phyloP scores from a whole-genome alignment of 805 yeast species.

The Kodamaea sagamina region DNA sequence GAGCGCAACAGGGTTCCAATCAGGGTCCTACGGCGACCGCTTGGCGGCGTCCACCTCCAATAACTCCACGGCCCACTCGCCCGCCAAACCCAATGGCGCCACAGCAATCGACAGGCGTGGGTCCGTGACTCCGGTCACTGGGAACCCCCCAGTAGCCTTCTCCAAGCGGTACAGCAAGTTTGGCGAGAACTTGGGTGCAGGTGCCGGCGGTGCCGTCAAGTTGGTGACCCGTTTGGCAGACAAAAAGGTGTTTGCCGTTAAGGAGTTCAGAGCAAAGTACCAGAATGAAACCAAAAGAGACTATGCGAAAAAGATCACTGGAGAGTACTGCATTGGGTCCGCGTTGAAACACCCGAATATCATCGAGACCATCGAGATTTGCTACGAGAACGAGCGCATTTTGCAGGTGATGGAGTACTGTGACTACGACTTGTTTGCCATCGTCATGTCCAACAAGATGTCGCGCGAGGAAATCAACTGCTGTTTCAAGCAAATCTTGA shows the following conservation, averaged over 20 bases:
- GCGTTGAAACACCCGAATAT: constrained; percentile 88
- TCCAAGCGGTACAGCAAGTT: constrained; percentile 77
- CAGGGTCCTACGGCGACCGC: constrained; percentile 23
- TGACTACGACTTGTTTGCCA: constrained; percentile 89
- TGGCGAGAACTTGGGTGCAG: constrained; percentile 88
- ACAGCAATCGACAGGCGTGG: constrained; percentile 34
- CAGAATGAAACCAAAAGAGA: constrained; percentile 76
- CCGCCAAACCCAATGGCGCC: constrained; percentile 1
- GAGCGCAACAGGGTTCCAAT: constrained; percentile 16
- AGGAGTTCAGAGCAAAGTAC: constrained; percentile 81
- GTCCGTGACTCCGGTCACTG: constrained; percentile 34
- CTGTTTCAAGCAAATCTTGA: constrained; percentile 83
- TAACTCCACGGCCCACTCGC: constrained; percentile 28
- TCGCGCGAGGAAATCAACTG: constrained; percentile 75
- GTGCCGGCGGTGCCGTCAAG: constrained; percentile 91
- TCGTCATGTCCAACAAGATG: constrained; percentile 93
- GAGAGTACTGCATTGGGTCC: constrained; percentile 92
- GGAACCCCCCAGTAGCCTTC: constrained; percentile 49
- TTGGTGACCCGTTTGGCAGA: constrained; percentile 69
- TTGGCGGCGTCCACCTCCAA: constrained; percentile 35
- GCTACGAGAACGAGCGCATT: constrained; percentile 83
- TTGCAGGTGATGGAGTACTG: constrained; percentile 95
- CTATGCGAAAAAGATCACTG: constrained; percentile 88
- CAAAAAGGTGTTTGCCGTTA: constrained; percentile 79
- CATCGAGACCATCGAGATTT: constrained; percentile 87